Conservation (phyloP, 2,329 filamentous ascomycete species). For the Penicillium sp. region DNA sequence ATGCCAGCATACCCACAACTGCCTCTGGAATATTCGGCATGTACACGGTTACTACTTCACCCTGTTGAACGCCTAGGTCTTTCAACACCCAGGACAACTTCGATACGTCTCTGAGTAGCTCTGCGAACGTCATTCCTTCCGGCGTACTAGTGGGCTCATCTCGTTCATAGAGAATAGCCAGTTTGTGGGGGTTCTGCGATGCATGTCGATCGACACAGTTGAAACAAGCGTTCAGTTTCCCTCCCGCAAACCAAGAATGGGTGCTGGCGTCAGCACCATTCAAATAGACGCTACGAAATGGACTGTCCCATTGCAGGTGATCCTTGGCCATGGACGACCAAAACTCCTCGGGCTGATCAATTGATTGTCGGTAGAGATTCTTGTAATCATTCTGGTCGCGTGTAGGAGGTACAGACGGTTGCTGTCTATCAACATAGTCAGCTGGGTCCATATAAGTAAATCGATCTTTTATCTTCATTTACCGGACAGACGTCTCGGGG, state of each 20-base stretch:
- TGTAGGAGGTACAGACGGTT: no score
- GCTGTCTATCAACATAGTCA: no score
- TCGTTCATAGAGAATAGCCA: not conserved
- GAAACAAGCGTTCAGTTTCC: not conserved
- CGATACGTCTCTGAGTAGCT: not conserved
- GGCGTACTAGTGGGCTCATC: not conserved
- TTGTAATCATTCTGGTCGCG: no score
- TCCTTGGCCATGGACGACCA: not conserved
- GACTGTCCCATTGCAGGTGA: no score
- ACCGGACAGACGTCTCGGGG: no score
- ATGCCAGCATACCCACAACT: constrained; percentile 77
- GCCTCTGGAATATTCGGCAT: constrained; percentile 97
- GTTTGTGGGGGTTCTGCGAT: not conserved
- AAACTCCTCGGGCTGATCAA: not conserved
- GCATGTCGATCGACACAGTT: not conserved
- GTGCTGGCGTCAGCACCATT: no score
- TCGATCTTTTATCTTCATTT: no score
- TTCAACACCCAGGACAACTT: constrained; percentile 59
- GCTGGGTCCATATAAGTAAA: no score
- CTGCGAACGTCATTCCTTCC: not conserved
- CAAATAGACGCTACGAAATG: no score
- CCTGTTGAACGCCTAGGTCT: constrained; percentile 89
- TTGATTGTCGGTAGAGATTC: no score
- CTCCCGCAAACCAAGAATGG: not conserved
- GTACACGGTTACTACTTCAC: constrained; percentile 91